Conservation (phyloP, 2,329 filamentous ascomycete genomes). For the Fusarium sp. region DNA sequence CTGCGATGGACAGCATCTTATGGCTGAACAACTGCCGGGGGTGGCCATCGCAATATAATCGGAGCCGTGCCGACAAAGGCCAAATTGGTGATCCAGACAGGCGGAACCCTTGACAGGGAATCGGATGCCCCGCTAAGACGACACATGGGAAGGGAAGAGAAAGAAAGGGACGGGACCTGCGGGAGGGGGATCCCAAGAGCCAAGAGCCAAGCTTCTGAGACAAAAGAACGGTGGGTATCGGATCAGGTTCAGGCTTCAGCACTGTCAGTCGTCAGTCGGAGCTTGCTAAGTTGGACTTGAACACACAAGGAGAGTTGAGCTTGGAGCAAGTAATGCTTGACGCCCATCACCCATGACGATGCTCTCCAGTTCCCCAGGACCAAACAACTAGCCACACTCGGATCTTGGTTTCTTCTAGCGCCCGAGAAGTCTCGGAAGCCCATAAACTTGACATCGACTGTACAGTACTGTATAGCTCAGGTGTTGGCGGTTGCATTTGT, state of each 20-base stretch:
- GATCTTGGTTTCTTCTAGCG: conserved; percentile 32
- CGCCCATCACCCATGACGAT: conserved; percentile 24
- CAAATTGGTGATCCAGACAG: conserved; percentile 38
- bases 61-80: conserved; percentile 20
- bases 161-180: conserved; percentile 3
- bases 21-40: conserved; percentile 24
- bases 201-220: conserved; percentile 19
- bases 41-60: conserved; percentile 33
- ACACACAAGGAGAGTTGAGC: background rate
- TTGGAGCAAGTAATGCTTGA: conserved; percentile 2
- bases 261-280: background rate
- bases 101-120: conserved; percentile 34
- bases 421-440: conserved; percentile 31
- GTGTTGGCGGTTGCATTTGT: background rate
- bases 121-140: conserved; percentile 25
- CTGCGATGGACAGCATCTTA: conserved; percentile 25
- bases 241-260: background rate
- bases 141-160: background rate
- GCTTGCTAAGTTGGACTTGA: background rate
- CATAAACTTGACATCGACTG: conserved; percentile 10
- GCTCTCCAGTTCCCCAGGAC: background rate
- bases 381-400: conserved; percentile 1
- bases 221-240: conserved; percentile 15
- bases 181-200: background rate
- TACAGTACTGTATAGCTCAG: conserved; percentile 4